Percentiles rank a stretch among this genome's conserved stretches.
These are phyloP conservation scores for Aspergillus luchuensis DNA, from an alignment of 2,329 filamentous ascomycete genomes.

Conservation along the genomic window DNA sequence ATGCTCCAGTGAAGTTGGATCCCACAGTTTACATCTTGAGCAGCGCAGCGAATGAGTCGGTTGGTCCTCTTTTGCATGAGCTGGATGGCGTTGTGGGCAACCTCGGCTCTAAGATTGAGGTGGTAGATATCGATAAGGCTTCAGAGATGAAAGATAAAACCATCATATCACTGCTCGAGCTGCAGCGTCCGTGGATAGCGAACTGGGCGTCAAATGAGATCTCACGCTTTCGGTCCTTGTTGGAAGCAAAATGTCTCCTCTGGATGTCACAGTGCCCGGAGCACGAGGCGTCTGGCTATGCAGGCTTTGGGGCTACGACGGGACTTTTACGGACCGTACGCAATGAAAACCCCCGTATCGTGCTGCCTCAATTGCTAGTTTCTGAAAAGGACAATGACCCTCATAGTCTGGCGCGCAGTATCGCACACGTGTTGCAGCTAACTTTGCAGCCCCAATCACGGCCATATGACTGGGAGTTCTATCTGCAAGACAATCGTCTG, in stretches of 20 bases:
- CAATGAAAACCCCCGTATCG: slow-evolving; percentile 25
- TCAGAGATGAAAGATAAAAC: slow-evolving; percentile 17
- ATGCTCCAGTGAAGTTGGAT: background rate
- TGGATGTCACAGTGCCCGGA: slow-evolving; percentile 23
- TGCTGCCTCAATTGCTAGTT: slow-evolving; percentile 25
- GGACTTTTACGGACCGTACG: slow-evolving; percentile 30
- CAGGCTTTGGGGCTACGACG: slow-evolving; percentile 22
- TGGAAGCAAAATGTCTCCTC: slow-evolving; percentile 22
- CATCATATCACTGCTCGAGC: slow-evolving; percentile 24
- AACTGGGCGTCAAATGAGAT: slow-evolving; percentile 17
- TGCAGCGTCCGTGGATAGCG: slow-evolving; percentile 17
- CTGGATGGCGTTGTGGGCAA: background rate
- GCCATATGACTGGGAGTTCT: background rate
- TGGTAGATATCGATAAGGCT: slow-evolving; percentile 15
- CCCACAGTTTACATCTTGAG: background rate
- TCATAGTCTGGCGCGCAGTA: background rate
- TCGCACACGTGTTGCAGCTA: background rate
- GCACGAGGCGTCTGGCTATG: slow-evolving; percentile 11
- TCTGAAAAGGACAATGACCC: slow-evolving; percentile 7
- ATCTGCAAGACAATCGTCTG: background rate
- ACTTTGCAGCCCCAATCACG: background rate
- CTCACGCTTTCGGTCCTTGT: slow-evolving; percentile 13
- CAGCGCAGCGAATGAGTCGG: too few relatives aligned
- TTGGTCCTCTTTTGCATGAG: too few relatives aligned
- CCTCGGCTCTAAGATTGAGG: background rate